Percentiles rank a stretch among this genome's conserved stretches.
These are phyloP conservation scores for Ustilago tritici DNA, from an alignment of 1,284 basidiomycete species.

Conservation along the genomic window DNA sequence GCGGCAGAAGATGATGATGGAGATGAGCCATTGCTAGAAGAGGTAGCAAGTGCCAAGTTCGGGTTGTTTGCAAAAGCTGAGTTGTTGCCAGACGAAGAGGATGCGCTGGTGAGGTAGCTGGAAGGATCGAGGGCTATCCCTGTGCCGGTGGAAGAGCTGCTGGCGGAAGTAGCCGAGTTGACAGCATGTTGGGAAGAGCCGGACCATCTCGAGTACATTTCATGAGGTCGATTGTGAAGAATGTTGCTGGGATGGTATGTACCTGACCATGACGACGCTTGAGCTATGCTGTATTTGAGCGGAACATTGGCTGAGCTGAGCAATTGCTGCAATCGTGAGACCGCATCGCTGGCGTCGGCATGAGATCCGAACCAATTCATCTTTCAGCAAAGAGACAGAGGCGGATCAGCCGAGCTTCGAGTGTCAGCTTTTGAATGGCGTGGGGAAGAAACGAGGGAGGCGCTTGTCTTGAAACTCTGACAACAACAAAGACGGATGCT, in stretches of 20 bases:
- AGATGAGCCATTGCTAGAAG: constrained; percentile 28
- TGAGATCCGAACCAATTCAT: constrained; percentile 15
- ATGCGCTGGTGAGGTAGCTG: constrained; percentile 20
- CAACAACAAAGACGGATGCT: no score
- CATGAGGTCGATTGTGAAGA: constrained; percentile 55
- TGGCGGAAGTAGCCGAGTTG: constrained; percentile 24
- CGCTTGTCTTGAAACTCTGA: neutral
- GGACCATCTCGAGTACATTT: constrained; percentile 62
- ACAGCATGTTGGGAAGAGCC: constrained; percentile 45
- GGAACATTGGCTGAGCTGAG: constrained; percentile 31
- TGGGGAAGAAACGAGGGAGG: neutral
- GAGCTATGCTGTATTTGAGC: constrained; percentile 49
- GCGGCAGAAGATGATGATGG: constrained; percentile 20
- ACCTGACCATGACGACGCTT: constrained; percentile 64
- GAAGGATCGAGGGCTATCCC: constrained; percentile 31
- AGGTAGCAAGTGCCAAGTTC: constrained; percentile 19
- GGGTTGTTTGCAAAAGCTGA: constrained; percentile 5
- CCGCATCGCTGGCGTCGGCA: constrained; percentile 21
- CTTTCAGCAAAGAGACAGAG: neutral
- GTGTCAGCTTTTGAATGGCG: neutral
- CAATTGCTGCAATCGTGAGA: constrained; percentile 38
- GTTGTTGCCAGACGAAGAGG: constrained; percentile 7
- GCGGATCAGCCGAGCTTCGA: neutral
- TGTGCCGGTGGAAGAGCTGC: constrained; percentile 24
- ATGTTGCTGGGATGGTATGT: constrained; percentile 64